phyloP scores from a whole-genome alignment of 345 rosid genomes.

The Salix brachista region DNA sequence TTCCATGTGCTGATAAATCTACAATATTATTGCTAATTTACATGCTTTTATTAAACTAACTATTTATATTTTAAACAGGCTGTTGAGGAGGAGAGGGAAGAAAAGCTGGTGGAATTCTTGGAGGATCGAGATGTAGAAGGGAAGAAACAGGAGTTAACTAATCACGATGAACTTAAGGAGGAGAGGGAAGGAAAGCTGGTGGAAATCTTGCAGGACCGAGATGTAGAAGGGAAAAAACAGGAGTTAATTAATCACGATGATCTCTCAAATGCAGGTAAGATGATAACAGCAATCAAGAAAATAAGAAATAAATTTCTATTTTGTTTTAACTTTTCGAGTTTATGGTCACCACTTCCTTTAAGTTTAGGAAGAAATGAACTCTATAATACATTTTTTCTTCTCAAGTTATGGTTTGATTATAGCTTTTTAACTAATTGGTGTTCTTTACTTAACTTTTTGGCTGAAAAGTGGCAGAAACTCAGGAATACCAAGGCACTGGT shows the following conservation, averaged over 20 bases:
- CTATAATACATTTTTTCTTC: not conserved
- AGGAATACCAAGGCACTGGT: not conserved
- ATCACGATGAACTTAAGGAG: not conserved
- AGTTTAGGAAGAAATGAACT: too few relatives aligned
- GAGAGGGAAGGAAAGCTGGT: not conserved
- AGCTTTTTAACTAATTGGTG: not conserved
- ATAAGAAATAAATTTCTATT: not conserved
- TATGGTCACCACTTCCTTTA: too few relatives aligned
- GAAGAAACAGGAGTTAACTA: not conserved
- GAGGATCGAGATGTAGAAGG: not conserved
- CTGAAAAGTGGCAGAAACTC: not conserved
- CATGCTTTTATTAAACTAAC: not conserved
- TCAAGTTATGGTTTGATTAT: not conserved
- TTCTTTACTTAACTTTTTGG: not conserved
- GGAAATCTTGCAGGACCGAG: not conserved
- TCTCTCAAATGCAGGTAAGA: not conserved
- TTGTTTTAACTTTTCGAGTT: too few relatives aligned
- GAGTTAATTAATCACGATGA: not conserved
- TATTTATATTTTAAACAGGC: not conserved
- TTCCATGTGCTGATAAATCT: not conserved
- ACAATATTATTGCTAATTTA: not conserved
- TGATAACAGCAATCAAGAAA: not conserved
- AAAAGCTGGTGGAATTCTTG: not conserved
- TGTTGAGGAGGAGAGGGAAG: not conserved
- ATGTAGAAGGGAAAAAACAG: not conserved